phyloP scores from a whole-genome alignment of 1,139 yeast species.

The Zhuliangozyma blackwelliae region DNA sequence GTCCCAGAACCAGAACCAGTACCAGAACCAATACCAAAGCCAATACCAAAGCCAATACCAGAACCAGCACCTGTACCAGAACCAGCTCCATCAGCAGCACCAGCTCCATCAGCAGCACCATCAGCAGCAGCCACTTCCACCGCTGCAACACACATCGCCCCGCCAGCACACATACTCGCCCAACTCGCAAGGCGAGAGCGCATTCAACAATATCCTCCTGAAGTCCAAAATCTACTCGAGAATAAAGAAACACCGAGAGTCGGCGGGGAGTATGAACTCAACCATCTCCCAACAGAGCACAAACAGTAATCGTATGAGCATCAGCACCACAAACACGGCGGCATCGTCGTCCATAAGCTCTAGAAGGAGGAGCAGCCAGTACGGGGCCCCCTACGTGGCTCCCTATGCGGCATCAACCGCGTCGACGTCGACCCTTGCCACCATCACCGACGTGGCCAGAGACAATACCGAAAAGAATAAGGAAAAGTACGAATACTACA shows the following conservation, averaged over 20 bases:
- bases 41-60: not conserved
- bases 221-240: constrained; percentile 37
- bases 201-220: constrained; percentile 28
- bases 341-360: constrained; percentile 15
- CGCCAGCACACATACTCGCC: not conserved
- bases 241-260: constrained; percentile 38
- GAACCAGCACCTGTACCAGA: not conserved
- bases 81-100: constrained; percentile 5
- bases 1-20: not conserved
- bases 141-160: not conserved
- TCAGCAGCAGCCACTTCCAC: not conserved
- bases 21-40: not conserved
- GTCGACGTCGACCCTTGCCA: constrained; percentile 4
- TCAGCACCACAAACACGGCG: constrained; percentile 20
- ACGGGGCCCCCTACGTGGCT: constrained; percentile 5
- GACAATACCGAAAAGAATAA: constrained; percentile 26
- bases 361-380: constrained; percentile 23
- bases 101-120: constrained; percentile 1
- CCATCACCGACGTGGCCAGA: constrained; percentile 2
- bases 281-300: constrained; percentile 14
- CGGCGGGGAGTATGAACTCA: constrained; percentile 29
- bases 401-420: constrained; percentile 8
- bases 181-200: constrained; percentile 12
- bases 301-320: constrained; percentile 22
- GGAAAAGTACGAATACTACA: constrained; percentile 35